Conservation (phyloP, 2,329 filamentous ascomycete genomes). For the Aureobasidium subglaciale region DNA sequence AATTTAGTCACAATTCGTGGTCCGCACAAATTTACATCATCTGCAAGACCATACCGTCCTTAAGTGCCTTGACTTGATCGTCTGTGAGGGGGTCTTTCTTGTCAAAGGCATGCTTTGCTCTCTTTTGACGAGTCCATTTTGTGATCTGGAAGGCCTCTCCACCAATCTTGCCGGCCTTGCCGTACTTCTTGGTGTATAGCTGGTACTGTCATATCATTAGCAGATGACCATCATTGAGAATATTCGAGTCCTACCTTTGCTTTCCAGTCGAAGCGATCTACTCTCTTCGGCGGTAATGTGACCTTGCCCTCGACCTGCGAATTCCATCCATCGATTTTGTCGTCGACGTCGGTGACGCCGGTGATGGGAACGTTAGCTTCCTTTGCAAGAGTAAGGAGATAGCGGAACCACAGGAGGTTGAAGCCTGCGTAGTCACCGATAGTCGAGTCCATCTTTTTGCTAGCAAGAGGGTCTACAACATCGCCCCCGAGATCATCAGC, state of each 20-base stretch:
- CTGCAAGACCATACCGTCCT: conserved; percentile 15
- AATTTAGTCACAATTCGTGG: neutral
- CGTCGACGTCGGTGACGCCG: neutral
- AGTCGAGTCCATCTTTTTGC: neutral
- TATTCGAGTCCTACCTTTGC: neutral
- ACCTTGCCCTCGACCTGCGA: neutral
- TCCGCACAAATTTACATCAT: neutral
- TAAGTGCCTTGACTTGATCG: neutral
- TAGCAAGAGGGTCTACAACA: neutral
- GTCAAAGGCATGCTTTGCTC: neutral
- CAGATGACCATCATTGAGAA: neutral
- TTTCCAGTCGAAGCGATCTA: conserved; percentile 4
- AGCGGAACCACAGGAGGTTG: neutral
- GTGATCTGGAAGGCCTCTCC: neutral
- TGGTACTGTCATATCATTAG: neutral
- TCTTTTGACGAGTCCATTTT: neutral
- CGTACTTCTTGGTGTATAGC: neutral
- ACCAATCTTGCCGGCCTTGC: neutral
- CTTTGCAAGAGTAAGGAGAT: neutral
- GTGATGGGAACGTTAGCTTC: neutral
- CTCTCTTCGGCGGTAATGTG: neutral
- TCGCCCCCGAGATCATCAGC: neutral
- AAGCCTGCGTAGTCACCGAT: neutral
- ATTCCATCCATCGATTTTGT: neutral
- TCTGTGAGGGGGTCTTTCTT: neutral